These are phyloP conservation scores for Colletotrichum cuscutae DNA, from an alignment of 2,329 filamentous ascomycete genomes.

Conservation along the genomic window DNA sequence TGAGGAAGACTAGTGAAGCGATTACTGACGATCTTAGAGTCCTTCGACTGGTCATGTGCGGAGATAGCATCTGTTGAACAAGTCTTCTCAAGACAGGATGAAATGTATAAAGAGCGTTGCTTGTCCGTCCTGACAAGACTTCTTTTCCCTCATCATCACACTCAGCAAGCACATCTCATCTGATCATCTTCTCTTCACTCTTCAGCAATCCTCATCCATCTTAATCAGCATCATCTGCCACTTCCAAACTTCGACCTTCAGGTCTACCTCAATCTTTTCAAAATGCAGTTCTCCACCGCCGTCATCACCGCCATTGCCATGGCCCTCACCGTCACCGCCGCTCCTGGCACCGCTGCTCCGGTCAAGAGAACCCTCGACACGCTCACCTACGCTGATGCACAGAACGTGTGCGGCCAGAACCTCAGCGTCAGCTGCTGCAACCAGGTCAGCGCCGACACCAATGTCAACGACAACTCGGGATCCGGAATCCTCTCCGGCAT, in stretches of 20 bases:
- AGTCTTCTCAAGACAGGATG: not conserved
- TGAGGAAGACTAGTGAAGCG: not conserved
- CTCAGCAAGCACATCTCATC: not conserved
- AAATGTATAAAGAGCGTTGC: not conserved
- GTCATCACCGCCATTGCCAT: not conserved
- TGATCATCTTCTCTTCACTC: not conserved
- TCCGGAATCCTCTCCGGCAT: not conserved
- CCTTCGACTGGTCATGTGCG: not conserved
- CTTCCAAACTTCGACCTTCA: not conserved
- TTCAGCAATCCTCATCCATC: not conserved
- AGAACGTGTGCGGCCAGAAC: constrained; percentile 1
- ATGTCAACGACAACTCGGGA: not conserved
- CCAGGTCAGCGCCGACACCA: not conserved
- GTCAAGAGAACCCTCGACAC: constrained; percentile 1
- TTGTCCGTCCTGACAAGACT: not conserved
- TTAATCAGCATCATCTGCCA: not conserved
- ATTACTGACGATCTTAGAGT: not conserved
- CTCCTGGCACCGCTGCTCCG: not conserved
- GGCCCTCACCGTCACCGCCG: not conserved
- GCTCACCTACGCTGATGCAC: not conserved
- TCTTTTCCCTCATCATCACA: not conserved
- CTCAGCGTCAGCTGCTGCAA: constrained; percentile 11
- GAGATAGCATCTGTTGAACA: not conserved
- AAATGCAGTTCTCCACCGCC: not conserved
- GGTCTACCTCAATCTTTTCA: not conserved